A percentile compares a stretch with the other conserved stretches of the same genome.
These are phyloP conservation scores for Tulasnella sp. DNA, from an alignment of 768 basidiomycete genomes.

Conservation along the genomic window DNA sequence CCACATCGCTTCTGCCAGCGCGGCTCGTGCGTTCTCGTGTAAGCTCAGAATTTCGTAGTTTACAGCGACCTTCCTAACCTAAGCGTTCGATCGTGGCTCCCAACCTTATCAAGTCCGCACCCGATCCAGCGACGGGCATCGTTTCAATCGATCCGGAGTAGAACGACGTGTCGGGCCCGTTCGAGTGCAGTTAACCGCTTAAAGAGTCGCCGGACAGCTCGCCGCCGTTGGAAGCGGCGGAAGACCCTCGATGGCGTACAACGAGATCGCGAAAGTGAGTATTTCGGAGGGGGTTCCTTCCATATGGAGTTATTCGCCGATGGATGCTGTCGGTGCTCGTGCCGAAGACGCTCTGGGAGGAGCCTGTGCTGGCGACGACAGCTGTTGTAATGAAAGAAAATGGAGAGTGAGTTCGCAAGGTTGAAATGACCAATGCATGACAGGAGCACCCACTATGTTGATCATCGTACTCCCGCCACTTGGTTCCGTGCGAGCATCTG, in stretches of 20 bases:
- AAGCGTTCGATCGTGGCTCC: conserved; percentile 10
- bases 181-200: neutral
- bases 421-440: neutral
- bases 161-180: conserved; percentile 1
- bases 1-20: no score
- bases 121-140: neutral
- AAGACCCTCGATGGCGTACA: neutral
- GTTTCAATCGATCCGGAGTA: neutral
- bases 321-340: neutral
- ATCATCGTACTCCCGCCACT: conserved; percentile 3
- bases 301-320: neutral
- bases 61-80: no score
- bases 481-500: no score
- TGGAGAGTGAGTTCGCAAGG: neutral
- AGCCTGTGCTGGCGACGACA: neutral
- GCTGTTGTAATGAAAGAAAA: neutral
- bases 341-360: neutral
- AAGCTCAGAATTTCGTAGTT: no score
- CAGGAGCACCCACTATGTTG: neutral
- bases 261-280: neutral
- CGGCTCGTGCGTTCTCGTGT: no score
- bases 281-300: neutral
- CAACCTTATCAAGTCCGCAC: neutral
- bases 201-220: neutral
- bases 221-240: neutral